Base-by-base conservation (phyloP, 352 stramenopile species). In the Phytophthora aleatoria region DNA sequence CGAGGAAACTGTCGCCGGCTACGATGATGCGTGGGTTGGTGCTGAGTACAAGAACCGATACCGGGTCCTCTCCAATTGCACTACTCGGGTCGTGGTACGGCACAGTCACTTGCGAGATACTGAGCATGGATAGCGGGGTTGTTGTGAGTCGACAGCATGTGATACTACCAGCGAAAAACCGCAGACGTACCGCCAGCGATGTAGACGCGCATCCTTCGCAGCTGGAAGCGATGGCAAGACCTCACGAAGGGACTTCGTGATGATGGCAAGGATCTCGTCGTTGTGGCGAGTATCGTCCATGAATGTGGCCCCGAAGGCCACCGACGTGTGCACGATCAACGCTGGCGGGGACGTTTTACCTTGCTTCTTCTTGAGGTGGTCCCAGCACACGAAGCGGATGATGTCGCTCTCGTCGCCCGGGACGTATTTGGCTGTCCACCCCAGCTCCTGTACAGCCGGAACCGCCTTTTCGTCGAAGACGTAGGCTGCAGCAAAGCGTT, bases 341-440 rank as follows among this genome's bases (percentile, higher is more conserved):
- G 80, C 50, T 7, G 64, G 50, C 1, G 33, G 50, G 2, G 52
- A 56, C 33, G 57, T 41, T 2, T 50, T 16, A 8, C 47, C 26
- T 6, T 74, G 39, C 36, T 90, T 90, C 33, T 92, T 91, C 64
- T 92, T 92, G 10, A 86, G 56, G 38, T 87, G 83, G 61, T 92
- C 84, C 82, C 84, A 92, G 62, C 82, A 92, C 36, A 92, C 49
- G 57, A 87, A 92, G n/a, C 80, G 84, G 28, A 92, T 74, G 49
- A 89, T 63, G 26, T 87, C 74, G 43, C 87, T 85, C 53, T 91
- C 76, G 27, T 79, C 69, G 1, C 49, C 39, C 3, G 71, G 49
- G 10, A 91, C 67, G 58, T 90, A 92, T 61, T 85, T 89, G 59
- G 74, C 74, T 16, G 75, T 91, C 84, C 81, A 92, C 0, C 75